phyloP scores from a whole-genome alignment of 106 monocot genomes.

The Narthecium ossifragum region DNA sequence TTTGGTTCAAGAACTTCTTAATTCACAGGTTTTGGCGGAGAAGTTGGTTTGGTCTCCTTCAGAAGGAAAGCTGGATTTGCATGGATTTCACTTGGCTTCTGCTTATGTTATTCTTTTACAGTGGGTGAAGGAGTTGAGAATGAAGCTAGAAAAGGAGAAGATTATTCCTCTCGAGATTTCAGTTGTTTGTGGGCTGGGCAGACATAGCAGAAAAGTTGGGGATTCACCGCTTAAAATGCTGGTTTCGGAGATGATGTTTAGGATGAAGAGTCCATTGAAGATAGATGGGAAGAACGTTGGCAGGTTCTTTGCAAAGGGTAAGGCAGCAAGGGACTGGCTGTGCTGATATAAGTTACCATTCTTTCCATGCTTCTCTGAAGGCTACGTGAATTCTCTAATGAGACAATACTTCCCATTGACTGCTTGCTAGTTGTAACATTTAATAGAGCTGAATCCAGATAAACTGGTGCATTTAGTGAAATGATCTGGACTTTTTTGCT shows the following conservation, averaged over 20 bases:
- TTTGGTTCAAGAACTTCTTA: conserved; percentile 28
- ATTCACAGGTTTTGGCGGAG: conserved; percentile 26
- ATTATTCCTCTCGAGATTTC: conserved; percentile 33
- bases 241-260: conserved; percentile 48
- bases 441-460: too few species aligned
- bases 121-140: conserved; percentile 55
- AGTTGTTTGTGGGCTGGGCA: conserved; percentile 70
- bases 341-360: conserved; percentile 11
- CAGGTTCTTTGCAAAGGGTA: conserved; percentile 56
- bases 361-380: too few species aligned
- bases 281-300: conserved; percentile 75
- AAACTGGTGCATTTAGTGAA: too few species aligned
- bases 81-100: conserved; percentile 61
- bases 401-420: too few species aligned
- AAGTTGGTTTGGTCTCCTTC: conserved; percentile 33
- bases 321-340: conserved; percentile 56
- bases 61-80: conserved; percentile 72
- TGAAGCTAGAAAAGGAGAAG: conserved; percentile 7
- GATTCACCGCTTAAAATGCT: conserved; percentile 52
- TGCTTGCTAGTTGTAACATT: too few species aligned
- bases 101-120: conserved; percentile 55
- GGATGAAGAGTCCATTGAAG: conserved; percentile 47
- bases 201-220: conserved; percentile 49
- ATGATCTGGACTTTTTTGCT: too few species aligned
- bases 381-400: too few species aligned